These are phyloP conservation scores for Drechslerella coelobrocha DNA, from an alignment of 2,329 filamentous ascomycete genomes.

Conservation along the genomic window DNA sequence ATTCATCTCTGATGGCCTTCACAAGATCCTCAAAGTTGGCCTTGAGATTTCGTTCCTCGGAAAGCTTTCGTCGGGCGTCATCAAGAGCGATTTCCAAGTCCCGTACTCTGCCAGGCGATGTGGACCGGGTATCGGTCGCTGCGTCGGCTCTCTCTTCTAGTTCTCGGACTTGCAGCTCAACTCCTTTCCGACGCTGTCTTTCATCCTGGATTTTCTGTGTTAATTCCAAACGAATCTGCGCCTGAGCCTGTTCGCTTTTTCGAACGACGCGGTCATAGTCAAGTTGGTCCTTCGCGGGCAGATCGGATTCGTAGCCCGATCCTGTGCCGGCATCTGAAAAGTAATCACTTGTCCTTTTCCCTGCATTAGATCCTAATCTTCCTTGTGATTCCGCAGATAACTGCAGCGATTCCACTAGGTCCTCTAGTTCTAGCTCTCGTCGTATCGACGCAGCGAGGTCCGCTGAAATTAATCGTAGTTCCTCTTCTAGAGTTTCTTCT, in stretches of 20 bases:
- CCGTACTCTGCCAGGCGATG: constrained; percentile 69
- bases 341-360: constrained; percentile 90
- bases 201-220: constrained; percentile 88
- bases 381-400: constrained; percentile 69
- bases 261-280: constrained; percentile 84
- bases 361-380: constrained; percentile 59
- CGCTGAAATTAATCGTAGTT: constrained; percentile 88
- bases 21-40: constrained; percentile 93
- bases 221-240: constrained; percentile 81
- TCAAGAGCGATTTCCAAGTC: constrained; percentile 83
- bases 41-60: constrained; percentile 85
- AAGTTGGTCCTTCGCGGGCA: constrained; percentile 62
- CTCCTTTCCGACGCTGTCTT: constrained; percentile 72
- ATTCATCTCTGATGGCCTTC: constrained; percentile 79
- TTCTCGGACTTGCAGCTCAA: constrained; percentile 83
- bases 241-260: constrained; percentile 87
- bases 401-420: constrained; percentile 86
- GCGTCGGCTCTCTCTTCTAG: constrained; percentile 70
- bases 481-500: constrained; percentile 74
- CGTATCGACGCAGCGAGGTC: constrained; percentile 92
- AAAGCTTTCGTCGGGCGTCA: constrained; percentile 78
- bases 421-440: constrained; percentile 94
- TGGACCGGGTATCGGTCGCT: constrained; percentile 61
- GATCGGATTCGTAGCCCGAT: constrained; percentile 59
- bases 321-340: constrained; percentile 89